phyloP scores from a whole-genome alignment of 2,329 filamentous ascomycete species.

The Penicillium sp. region DNA sequence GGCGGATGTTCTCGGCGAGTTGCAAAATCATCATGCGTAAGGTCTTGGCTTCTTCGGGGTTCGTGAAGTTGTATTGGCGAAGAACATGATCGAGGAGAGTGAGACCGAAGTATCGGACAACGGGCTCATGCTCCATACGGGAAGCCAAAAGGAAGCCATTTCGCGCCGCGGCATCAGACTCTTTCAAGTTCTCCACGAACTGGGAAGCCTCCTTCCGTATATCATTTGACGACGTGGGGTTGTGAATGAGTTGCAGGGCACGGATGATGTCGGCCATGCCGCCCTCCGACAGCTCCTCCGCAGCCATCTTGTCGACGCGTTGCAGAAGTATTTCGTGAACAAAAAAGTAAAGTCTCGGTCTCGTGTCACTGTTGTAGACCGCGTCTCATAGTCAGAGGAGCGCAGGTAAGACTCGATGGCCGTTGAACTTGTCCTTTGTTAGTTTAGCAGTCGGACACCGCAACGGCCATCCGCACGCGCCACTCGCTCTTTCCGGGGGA shows the following conservation, averaged over 20 bases:
- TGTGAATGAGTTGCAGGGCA: slow-evolving; percentile 85
- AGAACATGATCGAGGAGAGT: slow-evolving; percentile 89
- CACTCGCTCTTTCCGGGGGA: slow-evolving; percentile 8
- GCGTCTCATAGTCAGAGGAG: slow-evolving; percentile 1
- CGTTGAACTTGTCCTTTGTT: slow-evolving; percentile 24
- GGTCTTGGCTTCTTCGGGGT: slow-evolving; percentile 63
- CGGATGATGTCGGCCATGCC: slow-evolving; percentile 63
- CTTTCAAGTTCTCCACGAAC: slow-evolving; percentile 84
- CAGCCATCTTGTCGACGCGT: slow-evolving; percentile 30
- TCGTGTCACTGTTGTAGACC: background rate
- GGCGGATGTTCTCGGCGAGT: slow-evolving; percentile 69
- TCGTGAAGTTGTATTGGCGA: slow-evolving; percentile 76
- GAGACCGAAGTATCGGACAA: slow-evolving; percentile 90
- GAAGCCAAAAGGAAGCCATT: slow-evolving; percentile 82
- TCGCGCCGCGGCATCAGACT: slow-evolving; percentile 72
- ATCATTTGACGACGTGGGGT: slow-evolving; percentile 75
- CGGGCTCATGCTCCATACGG: slow-evolving; percentile 70
- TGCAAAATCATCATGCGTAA: slow-evolving; percentile 75
- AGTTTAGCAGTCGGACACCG: slow-evolving; percentile 23
- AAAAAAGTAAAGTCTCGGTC: background rate
- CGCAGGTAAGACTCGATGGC: slow-evolving; percentile 15
- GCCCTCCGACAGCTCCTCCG: slow-evolving; percentile 38
- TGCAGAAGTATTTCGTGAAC: background rate
- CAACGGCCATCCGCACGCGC: slow-evolving; percentile 23
- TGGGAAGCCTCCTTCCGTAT: slow-evolving; percentile 77